Conservation (phyloP, 2,329 filamentous ascomycete species). For the Reticulascus tulasneorum region DNA sequence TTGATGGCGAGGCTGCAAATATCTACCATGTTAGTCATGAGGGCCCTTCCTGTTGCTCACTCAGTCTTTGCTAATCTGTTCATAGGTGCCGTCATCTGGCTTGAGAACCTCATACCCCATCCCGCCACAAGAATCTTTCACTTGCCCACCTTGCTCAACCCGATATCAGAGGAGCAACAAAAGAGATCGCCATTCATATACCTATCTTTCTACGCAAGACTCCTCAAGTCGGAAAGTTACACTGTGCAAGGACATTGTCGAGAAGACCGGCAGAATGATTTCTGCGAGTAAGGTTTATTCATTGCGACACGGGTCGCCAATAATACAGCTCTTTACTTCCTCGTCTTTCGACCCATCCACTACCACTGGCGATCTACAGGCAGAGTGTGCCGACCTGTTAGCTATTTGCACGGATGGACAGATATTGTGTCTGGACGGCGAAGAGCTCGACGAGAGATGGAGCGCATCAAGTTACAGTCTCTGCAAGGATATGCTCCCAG, state of each 20-base stretch:
- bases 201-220: constrained; percentile 55
- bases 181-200: constrained; percentile 52
- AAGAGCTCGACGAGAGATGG: constrained; percentile 47
- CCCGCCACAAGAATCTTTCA: constrained; percentile 60
- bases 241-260: constrained; percentile 55
- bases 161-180: constrained; percentile 45
- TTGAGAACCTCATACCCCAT: constrained; percentile 65
- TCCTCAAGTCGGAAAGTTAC: constrained; percentile 47
- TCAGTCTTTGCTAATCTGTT: constrained; percentile 13
- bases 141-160: constrained; percentile 57
- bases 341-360: constrained; percentile 15
- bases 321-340: constrained; percentile 40
- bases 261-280: constrained; percentile 46
- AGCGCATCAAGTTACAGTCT: constrained; percentile 37
- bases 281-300: constrained; percentile 43
- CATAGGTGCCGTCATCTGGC: constrained; percentile 55
- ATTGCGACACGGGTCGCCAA: constrained; percentile 25
- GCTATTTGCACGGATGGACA: constrained; percentile 58
- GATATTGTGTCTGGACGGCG: constrained; percentile 56
- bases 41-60: constrained; percentile 6
- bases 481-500: constrained; percentile 34
- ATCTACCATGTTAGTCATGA: constrained; percentile 57
- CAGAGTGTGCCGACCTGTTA: constrained; percentile 37
- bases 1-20: constrained; percentile 62
- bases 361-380: background rate